Evolutionary conservation across 2,329 filamentous ascomycete species (phyloP).

Genomic region (Penicillium sp.): DNA sequence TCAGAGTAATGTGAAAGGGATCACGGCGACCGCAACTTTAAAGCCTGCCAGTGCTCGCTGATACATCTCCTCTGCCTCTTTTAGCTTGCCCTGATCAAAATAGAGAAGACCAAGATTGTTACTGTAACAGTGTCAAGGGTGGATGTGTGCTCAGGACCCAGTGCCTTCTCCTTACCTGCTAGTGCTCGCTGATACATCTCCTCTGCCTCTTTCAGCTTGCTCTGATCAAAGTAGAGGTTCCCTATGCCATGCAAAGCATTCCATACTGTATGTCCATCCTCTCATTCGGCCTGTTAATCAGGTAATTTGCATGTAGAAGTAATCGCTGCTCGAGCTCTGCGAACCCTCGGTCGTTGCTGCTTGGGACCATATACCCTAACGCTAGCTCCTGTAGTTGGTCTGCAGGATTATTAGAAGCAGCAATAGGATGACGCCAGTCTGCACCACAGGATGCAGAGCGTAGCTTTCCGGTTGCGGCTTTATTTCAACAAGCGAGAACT

Average conservation of each 20-base stretch:
- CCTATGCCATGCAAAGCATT: conserved; percentile 21
- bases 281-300: conserved; percentile 3
- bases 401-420: neutral
- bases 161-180: neutral
- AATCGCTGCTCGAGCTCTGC: conserved; percentile 24
- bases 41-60: conserved; percentile 28
- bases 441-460: conserved; percentile 34
- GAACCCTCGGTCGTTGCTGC: conserved; percentile 12
- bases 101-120: conserved; percentile 26
- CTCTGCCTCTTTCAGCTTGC: conserved; percentile 5
- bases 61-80: conserved; percentile 31
- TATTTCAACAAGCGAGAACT: conserved; percentile 32
- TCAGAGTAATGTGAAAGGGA: too few species aligned
- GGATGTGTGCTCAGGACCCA: conserved; percentile 10
- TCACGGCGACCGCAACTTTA: too few species aligned
- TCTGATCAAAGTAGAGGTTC: conserved; percentile 24
- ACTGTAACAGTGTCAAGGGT: conserved; percentile 17
- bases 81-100: conserved; percentile 27
- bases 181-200: neutral
- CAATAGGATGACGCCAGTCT: conserved; percentile 26
- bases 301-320: conserved; percentile 24
- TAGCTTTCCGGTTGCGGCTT: conserved; percentile 33
- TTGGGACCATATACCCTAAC: conserved; percentile 20
- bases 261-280: conserved; percentile 11
- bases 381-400: conserved; percentile 20